Base-by-base conservation (phyloP, 352 stramenopile species). In the Globisporangium rhizosaccharum region DNA sequence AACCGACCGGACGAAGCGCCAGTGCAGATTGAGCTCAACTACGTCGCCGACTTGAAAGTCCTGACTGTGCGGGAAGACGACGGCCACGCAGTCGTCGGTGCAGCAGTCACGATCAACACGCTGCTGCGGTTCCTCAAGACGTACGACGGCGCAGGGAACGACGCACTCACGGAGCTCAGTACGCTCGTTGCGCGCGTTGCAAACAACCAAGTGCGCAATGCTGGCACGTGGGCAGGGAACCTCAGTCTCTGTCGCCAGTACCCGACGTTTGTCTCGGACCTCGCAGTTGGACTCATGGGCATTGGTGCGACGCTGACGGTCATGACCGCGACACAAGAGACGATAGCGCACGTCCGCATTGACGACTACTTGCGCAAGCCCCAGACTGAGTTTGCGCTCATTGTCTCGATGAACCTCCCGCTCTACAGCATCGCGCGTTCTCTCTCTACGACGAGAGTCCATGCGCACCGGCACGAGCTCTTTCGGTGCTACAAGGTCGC, bases 61-160 rank as follows among this genome's bases (percentile, higher is more conserved):
- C 44, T 56, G 26, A 30, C 57, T 18, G 20, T 45, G 9, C 33
- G 50, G 25, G 52, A 65, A 33, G 65, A 56, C 28, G 39, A 69
- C 3, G 53, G 70, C 26, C 51, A 85, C 45, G 59, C 76, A 20
- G 84, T 71, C 14, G 82, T 70, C 44, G 85, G 79, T 54, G 81
- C 73, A 33, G 87, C 76, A 2, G 75, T 68, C 48, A 92, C 82
- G 68, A 90, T 90, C 59, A 75, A 75, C 11, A 65, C 67, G n/a
- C 63, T 88, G 18, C 57, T 75, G 2, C 82, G 95, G 57, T 65
- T 99, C 28, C 72, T 98, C 1, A 71, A 77, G 14, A 69, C 88
- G 58, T 85, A 94, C 59, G 75, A 77, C 7, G 67, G 86, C 17
- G 75, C 77, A 1, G 97, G 97, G 66, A 94, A 51, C 30, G 36